Percentiles rank a stretch among this genome's conserved stretches.
These are phyloP conservation scores for Globisporangium abappressorium DNA, from an alignment of 352 stramenopile genomes.

Conservation along the genomic window DNA sequence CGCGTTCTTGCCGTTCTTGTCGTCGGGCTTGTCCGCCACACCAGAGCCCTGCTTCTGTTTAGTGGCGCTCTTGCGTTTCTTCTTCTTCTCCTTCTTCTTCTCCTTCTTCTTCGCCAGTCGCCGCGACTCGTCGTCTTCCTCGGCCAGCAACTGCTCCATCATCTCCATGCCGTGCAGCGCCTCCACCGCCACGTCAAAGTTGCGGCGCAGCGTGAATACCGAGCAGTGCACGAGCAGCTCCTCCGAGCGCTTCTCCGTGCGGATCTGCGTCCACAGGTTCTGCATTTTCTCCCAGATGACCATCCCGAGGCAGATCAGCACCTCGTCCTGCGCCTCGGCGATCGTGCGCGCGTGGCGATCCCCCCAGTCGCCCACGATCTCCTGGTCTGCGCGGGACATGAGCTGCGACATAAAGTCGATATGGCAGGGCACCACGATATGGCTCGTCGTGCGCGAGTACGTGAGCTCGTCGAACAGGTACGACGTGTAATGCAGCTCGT, in stretches of 20 bases:
- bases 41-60: constrained; percentile 56
- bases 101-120: constrained; percentile 84
- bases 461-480: constrained; percentile 87
- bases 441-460: constrained; percentile 74
- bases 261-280: constrained; percentile 75
- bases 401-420: constrained; percentile 85
- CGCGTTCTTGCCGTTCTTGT: constrained; percentile 22
- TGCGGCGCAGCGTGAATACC: constrained; percentile 68
- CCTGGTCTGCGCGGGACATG: constrained; percentile 80
- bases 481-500: constrained; percentile 84
- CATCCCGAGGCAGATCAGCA: constrained; percentile 84
- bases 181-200: constrained; percentile 83
- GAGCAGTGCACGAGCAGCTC: constrained; percentile 80
- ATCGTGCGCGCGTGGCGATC: constrained; percentile 83
- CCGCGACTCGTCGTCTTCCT: constrained; percentile 79
- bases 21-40: constrained; percentile 18
- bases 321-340: constrained; percentile 82
- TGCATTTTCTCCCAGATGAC: constrained; percentile 89
- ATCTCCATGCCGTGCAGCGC: constrained; percentile 83
- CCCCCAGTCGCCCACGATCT: constrained; percentile 79
- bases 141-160: constrained; percentile 82
- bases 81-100: constrained; percentile 89
- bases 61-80: constrained; percentile 78
- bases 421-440: constrained; percentile 83
- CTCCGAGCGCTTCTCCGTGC: constrained; percentile 71